Base-by-base conservation (phyloP, 805 yeast species). In the Wickerhamomyces canadensis region DNA sequence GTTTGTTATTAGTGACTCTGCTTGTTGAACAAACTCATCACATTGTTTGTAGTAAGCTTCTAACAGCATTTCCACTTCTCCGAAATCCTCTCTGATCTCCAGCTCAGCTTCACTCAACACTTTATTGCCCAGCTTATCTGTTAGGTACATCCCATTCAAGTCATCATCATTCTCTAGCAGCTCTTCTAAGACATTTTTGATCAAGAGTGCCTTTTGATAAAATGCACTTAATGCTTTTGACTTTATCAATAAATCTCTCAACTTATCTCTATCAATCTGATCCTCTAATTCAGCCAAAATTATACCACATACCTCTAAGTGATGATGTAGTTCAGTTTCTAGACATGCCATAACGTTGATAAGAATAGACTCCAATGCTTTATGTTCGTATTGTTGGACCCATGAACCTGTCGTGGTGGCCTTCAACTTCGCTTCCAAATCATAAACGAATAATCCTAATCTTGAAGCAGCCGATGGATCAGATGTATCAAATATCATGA, bases 11-110 rank as follows among this genome's bases (percentile, higher is more conserved):
- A 88, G 64, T 4, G 91, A 80, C 31, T 85, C 95, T 0, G 95
- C 80, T 49, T 84, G 91, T 58, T 89, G 97, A 6, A 88, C 96
- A 48, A 84, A 79, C 62, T 89, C 97, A 54, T 89, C 96, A 55
- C 91, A 82, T 50, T 88, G 96, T 41, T 84, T 82, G 60, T 85
- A 88, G 61, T 89, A 89, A 0, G 95, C 77, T 54, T 89, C 97
- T 16, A 89, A 57, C 34, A 89, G 67, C 80, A 88, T 82, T 58
- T 89, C 97, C 16, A 86, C 71, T 49, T 89, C 96, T 8, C 81
- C 84, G 44, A 69, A 72, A 52, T 74, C 75, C 2, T 43, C 47
- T 33, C 47, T 36, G 25, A 35, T 45, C 13, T 38, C 49, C 3
- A 31, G 43, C 25, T 27, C 39, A 24, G 22, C 40, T 7, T 34